Conservation (phyloP, 345 rosid species). For the Euclidium syriacum region DNA sequence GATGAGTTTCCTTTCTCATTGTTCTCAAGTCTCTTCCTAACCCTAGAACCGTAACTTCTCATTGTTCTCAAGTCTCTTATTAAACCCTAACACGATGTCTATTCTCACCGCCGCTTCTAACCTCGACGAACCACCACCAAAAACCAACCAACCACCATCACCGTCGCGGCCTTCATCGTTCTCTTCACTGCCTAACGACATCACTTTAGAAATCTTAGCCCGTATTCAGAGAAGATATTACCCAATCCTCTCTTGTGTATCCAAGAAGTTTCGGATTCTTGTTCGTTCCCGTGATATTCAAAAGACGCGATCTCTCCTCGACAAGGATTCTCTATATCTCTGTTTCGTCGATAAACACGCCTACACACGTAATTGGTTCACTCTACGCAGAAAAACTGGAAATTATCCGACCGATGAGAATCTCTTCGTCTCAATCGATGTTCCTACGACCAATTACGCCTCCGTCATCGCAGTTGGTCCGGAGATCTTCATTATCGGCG, state of each 20-base stretch:
- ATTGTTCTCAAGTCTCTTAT: not conserved
- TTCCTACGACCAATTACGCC: not conserved
- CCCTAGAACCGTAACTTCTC: no score
- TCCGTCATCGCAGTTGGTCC: not conserved
- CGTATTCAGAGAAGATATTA: not conserved
- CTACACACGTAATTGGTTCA: not conserved
- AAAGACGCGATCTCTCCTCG: not conserved
- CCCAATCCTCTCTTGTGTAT: constrained; percentile 1
- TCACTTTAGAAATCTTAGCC: not conserved
- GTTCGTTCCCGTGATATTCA: not conserved
- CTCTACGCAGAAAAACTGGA: not conserved
- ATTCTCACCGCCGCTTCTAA: no score
- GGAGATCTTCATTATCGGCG: not conserved
- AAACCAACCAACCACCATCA: not conserved
- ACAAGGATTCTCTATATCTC: not conserved
- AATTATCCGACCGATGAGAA: not conserved
- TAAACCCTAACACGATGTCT: not conserved
- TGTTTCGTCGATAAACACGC: not conserved
- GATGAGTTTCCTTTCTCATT: no score
- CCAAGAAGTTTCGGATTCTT: not conserved
- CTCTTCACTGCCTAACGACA: not conserved
- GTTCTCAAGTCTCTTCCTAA: no score
- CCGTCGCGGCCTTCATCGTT: not conserved
- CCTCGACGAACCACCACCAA: not conserved
- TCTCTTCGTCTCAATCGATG: not conserved